These are phyloP conservation scores for Phlebiopsis gigantea DNA, from an alignment of 768 basidiomycete genomes.

Conservation along the genomic window DNA sequence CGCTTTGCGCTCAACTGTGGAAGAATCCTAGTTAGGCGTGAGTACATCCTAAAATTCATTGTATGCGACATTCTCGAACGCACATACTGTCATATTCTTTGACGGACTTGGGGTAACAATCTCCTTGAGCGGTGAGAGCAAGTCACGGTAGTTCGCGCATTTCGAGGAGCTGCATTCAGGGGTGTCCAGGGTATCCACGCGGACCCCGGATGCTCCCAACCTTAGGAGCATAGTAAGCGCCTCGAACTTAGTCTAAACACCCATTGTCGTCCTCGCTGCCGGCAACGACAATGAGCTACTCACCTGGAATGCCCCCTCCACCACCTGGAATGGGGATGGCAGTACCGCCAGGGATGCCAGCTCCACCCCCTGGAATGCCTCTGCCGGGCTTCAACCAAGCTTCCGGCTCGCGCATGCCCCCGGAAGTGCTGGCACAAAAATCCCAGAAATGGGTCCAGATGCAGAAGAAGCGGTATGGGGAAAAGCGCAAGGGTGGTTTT, in stretches of 20 bases:
- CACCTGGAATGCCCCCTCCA: conserved; percentile 50
- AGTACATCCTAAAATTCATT: not conserved
- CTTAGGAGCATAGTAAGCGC: conserved; percentile 2
- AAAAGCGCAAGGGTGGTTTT: conserved; percentile 83
- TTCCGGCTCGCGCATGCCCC: conserved; percentile 41
- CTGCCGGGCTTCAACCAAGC: conserved; percentile 28
- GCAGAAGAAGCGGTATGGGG: conserved; percentile 89
- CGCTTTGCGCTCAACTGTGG: not conserved
- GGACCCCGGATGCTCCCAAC: conserved; percentile 1
- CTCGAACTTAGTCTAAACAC: conserved; percentile 2
- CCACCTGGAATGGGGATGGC: conserved; percentile 38
- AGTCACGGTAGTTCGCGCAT: not conserved
- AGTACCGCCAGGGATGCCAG: conserved; percentile 27
- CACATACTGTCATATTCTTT: not conserved
- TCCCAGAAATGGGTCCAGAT: conserved; percentile 94
- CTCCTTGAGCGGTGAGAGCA: not conserved
- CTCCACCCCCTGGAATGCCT: too few relatives aligned
- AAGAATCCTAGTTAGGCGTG: not conserved
- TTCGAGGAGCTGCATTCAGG: not conserved
- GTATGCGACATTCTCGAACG: not conserved
- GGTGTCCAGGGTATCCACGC: not conserved
- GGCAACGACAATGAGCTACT: conserved; percentile 42
- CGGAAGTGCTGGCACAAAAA: conserved; percentile 81
- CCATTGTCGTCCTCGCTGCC: conserved; percentile 17
- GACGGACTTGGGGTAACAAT: not conserved